phyloP scores from a whole-genome alignment of 2,329 filamentous ascomycete species.

The Aspergillus chevalieri region DNA sequence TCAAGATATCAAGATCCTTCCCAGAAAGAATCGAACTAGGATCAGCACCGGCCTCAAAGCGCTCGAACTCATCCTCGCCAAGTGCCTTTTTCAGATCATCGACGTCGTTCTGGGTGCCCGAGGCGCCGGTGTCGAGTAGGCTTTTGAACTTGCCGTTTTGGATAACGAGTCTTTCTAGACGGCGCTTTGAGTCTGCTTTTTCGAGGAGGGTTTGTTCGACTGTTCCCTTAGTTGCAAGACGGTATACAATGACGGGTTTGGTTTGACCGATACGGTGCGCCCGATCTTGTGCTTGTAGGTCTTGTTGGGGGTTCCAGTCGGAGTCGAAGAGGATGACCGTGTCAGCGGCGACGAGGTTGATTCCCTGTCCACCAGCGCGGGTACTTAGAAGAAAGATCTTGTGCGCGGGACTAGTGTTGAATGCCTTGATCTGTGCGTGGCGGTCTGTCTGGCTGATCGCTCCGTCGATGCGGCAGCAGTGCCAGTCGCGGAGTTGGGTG shows the following conservation, averaged over 20 bases:
- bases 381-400: slow-evolving; percentile 86
- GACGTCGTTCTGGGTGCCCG: slow-evolving; percentile 45
- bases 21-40: slow-evolving; percentile 66
- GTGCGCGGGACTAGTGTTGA: slow-evolving; percentile 60
- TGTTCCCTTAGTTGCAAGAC: slow-evolving; percentile 85
- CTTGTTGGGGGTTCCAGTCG: slow-evolving; percentile 94
- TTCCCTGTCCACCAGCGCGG: slow-evolving; percentile 86
- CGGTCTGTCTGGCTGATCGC: slow-evolving; percentile 69
- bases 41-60: slow-evolving; percentile 49
- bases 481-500: slow-evolving; percentile 67
- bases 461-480: slow-evolving; percentile 84
- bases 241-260: slow-evolving; percentile 84
- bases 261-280: slow-evolving; percentile 93
- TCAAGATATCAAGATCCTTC: slow-evolving; percentile 68
- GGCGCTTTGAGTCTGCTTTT: slow-evolving; percentile 83
- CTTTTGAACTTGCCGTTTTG: slow-evolving; percentile 80
- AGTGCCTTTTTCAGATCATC: slow-evolving; percentile 59
- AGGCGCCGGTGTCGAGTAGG: slow-evolving; percentile 53
- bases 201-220: slow-evolving; percentile 83
- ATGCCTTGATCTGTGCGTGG: slow-evolving; percentile 63
- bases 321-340: slow-evolving; percentile 88
- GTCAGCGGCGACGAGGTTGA: slow-evolving; percentile 86
- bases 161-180: slow-evolving; percentile 90
- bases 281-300: slow-evolving; percentile 92
- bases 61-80: slow-evolving; percentile 66